phyloP scores from a whole-genome alignment of 192 early-diverging fungal genomes.

The Entrophospora sp. region DNA sequence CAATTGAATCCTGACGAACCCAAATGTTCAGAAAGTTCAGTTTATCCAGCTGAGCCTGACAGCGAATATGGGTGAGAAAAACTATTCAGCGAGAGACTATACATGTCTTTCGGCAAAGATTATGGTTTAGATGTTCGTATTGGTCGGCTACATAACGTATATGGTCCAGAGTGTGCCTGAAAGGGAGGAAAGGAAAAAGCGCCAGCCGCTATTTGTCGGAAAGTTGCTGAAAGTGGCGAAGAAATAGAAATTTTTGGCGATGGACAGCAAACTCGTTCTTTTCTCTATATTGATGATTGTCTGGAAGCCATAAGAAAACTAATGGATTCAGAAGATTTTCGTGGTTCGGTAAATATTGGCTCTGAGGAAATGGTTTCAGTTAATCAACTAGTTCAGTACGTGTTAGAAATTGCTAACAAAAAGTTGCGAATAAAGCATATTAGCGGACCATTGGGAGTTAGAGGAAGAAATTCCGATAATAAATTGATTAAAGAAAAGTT shows the following conservation, averaged over 20 bases:
- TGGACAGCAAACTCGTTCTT: neutral
- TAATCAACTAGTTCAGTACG: neutral
- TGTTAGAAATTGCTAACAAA: neutral
- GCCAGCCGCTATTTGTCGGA: neutral
- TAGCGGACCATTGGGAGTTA: neutral
- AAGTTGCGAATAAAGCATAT: neutral
- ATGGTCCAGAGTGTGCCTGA: neutral
- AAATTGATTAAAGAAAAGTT: neutral
- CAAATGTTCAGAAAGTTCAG: no score
- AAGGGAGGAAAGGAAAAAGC: neutral
- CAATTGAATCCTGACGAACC: neutral
- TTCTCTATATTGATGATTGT: neutral
- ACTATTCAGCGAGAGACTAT: neutral
- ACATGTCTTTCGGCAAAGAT: no score
- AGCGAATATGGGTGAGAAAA: neutral
- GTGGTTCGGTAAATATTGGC: neutral
- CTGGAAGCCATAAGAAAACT: neutral
- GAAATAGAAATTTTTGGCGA: neutral
- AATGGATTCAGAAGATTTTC: neutral
- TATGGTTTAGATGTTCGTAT: neutral
- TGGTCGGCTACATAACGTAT: neutral
- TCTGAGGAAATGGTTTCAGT: neutral
- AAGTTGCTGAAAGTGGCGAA: neutral
- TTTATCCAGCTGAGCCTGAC: no score
- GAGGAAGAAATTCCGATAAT: neutral